Percentiles rank a stretch among this genome's conserved stretches.
Evolutionary conservation across 345 rosid genomes (phyloP).

Genomic region (Syzygium jambos): DNA sequence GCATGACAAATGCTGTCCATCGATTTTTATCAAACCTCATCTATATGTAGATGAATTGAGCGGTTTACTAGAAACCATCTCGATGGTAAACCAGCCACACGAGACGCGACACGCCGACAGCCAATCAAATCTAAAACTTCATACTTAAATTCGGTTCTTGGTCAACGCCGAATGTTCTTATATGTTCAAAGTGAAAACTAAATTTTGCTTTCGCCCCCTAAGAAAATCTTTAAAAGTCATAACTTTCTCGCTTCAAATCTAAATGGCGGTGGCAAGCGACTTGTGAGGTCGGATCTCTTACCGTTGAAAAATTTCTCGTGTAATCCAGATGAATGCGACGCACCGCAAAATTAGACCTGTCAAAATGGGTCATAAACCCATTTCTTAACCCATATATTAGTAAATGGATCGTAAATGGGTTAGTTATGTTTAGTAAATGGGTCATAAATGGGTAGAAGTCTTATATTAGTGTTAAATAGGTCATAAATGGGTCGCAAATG

Average conservation of each 20-base stretch:
- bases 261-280: not conserved
- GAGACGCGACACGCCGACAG: not conserved
- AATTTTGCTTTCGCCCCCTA: not conserved
- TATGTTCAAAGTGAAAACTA: fast-evolving
- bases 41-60: not conserved
- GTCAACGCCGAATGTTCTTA: not conserved
- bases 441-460: too few relatives aligned
- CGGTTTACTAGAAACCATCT: not conserved
- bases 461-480: too few relatives aligned
- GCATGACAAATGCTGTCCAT: not conserved
- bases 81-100: not conserved
- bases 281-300: not conserved
- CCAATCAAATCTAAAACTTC: not conserved
- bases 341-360: fast-evolving
- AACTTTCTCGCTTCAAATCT: not conserved
- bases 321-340: not conserved
- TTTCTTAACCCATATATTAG: too few relatives aligned
- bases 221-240: not conserved
- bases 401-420: too few relatives aligned
- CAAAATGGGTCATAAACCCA: too few relatives aligned
- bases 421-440: too few relatives aligned
- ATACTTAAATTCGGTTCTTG: not conserved
- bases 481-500: too few relatives aligned
- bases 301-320: not conserved
- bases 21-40: not conserved